Percentiles rank a stretch among this genome's conserved stretches.
These are phyloP conservation scores for Trichophyton schoenleinii DNA, from an alignment of 2,329 filamentous ascomycete genomes.

Conservation along the genomic window DNA sequence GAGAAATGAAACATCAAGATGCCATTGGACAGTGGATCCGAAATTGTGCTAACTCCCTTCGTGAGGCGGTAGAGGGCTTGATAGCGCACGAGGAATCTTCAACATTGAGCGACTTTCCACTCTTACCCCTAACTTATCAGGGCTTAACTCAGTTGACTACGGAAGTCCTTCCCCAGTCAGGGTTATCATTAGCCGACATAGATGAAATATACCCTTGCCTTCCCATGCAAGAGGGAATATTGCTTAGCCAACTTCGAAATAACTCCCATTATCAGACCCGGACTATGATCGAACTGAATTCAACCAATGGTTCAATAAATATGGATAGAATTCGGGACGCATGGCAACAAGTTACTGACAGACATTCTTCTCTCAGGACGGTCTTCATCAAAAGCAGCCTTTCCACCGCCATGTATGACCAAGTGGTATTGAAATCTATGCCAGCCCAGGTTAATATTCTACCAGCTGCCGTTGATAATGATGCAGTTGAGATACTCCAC, in stretches of 20 bases:
- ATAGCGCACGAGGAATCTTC: conserved; percentile 17
- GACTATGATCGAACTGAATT: conserved; percentile 5
- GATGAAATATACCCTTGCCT: conserved; percentile 22
- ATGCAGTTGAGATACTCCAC: not conserved
- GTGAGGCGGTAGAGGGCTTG: conserved; percentile 17
- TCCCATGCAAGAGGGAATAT: conserved; percentile 16
- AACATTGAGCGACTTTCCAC: conserved; percentile 33
- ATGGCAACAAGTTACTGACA: conserved; percentile 8
- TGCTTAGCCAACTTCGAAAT: conserved; percentile 9
- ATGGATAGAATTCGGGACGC: conserved; percentile 3
- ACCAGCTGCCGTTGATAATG: not conserved
- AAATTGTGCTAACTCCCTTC: conserved; percentile 25
- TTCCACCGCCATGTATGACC: conserved; percentile 10
- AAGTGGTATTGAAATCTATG: conserved; percentile 9
- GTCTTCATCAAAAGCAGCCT: conserved; percentile 21
- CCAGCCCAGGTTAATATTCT: not conserved
- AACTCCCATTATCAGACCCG: conserved; percentile 4
- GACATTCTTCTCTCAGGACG: conserved; percentile 10
- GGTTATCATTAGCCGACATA: conserved; percentile 19
- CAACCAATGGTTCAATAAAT: not conserved
- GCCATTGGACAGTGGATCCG: conserved; percentile 34
- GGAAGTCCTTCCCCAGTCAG: conserved; percentile 25
- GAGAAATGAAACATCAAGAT: conserved; percentile 35
- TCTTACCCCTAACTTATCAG: conserved; percentile 33
- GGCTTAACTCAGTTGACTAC: conserved; percentile 26